Evolutionary conservation across 768 basidiomycete species (phyloP), one percentile per base, ranked within the genome.

Genomic region (Termitomyces sp.): DNA sequence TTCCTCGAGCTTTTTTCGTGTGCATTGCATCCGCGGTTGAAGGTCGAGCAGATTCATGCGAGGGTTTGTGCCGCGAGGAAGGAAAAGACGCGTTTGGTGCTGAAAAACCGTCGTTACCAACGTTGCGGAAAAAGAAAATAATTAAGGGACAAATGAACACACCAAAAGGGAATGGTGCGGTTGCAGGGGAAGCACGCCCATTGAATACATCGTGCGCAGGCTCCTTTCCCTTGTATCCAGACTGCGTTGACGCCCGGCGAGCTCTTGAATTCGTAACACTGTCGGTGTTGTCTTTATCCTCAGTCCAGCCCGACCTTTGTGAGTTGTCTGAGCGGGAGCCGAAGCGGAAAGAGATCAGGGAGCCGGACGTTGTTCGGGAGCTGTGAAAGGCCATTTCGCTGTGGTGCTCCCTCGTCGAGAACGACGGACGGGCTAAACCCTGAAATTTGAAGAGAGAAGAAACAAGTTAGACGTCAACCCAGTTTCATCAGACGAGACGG

Each of bases 1-100:
- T 81, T 3, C 76, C 73, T 39, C 84, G 78, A 44, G 73, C 68
- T 65, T 74, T 78, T 54, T 68, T 71, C 24, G 71, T 57, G 60
- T 61, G 16, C 33, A 67, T 54, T 50, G 65, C 69, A 50, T 69
- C 69, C 56, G 69, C 61, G 16, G 69, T 68, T 40, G 67, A 62
- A 42, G 72, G 68, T 40, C 64, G 68, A 39, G 63, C 33, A 16
- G 58, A 18, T 35, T 64, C 68, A 63, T 64, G 49, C 50, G 67
- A 68, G 38, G 67, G 35, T 59, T 67, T 66, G 60, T 69, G 67
- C 24, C 68, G 65, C 18, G 74, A 69, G 60, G 69, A 68, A 33
- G 68, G 58, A 59, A 70, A 65, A 49, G 63, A 57, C 55, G 64
- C 61, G 48, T 49, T 64, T 20, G 60, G 32, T 40, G 45, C 65